These are phyloP conservation scores for Paraphaeosphaeria minitans DNA, from an alignment of 2,329 filamentous ascomycete genomes.

Conservation along the genomic window DNA sequence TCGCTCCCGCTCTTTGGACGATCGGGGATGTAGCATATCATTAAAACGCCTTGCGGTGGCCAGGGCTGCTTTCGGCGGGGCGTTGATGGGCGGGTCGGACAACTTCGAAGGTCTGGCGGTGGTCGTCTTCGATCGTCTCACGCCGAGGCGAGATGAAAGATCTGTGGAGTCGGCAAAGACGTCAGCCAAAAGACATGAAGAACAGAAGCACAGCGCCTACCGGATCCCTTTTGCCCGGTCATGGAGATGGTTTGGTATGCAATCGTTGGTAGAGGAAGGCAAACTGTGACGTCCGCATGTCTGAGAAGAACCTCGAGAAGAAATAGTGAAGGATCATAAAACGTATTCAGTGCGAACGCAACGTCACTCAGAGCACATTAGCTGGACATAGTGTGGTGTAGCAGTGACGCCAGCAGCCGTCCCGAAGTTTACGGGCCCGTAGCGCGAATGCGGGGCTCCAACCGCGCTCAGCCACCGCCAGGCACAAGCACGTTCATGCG, in stretches of 20 bases:
- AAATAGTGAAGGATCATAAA: background rate
- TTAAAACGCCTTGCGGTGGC: slow-evolving; percentile 34
- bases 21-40: slow-evolving; percentile 35
- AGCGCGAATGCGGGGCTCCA: background rate
- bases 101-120: slow-evolving; percentile 32
- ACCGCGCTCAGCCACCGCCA: slow-evolving; percentile 8
- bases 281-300: background rate
- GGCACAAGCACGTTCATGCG: slow-evolving; percentile 3
- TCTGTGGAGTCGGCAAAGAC: slow-evolving; percentile 16
- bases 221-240: slow-evolving; percentile 37
- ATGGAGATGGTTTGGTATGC: slow-evolving; percentile 17
- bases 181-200: slow-evolving; percentile 9
- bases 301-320: background rate
- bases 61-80: slow-evolving; percentile 40
- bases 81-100: slow-evolving; percentile 26
- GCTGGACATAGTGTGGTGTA: background rate
- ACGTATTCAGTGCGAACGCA: background rate
- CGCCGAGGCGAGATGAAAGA: slow-evolving; percentile 29
- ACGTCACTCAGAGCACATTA: background rate
- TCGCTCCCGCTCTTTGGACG: slow-evolving; percentile 18
- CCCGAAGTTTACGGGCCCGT: slow-evolving; percentile 1
- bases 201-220: slow-evolving; percentile 22
- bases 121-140: slow-evolving; percentile 32
- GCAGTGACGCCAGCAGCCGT: background rate
- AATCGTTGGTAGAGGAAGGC: background rate